phyloP scores from a whole-genome alignment of 116 monocot species.

The Dioscorea cayenensis region DNA sequence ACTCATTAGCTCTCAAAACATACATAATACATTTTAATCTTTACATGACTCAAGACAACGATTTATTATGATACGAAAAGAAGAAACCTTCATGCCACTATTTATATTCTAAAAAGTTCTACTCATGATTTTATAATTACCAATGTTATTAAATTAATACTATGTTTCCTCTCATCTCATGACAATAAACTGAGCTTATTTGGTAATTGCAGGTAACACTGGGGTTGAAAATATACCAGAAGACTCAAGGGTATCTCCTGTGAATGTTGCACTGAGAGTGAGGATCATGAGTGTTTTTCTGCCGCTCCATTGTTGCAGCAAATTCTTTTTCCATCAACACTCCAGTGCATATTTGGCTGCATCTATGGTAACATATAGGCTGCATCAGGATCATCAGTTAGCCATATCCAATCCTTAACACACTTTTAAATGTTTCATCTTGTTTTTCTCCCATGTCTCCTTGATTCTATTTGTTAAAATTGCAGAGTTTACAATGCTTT shows the following conservation, averaged over 20 bases:
- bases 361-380: slow-evolving; percentile 64
- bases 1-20: too few species aligned
- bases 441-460: not conserved
- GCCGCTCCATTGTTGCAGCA: slow-evolving; percentile 85
- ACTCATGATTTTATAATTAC: not conserved
- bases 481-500: too few species aligned
- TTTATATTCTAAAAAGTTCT: too few species aligned
- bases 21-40: too few species aligned
- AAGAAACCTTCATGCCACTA: too few species aligned
- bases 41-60: too few species aligned
- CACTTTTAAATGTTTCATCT: not conserved
- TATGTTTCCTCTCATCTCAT: not conserved
- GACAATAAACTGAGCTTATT: not conserved
- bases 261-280: slow-evolving; percentile 48
- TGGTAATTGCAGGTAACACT: slow-evolving; percentile 43
- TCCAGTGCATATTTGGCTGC: slow-evolving; percentile 98
- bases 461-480: too few species aligned
- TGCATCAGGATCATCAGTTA: not conserved
- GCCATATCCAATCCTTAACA: not conserved
- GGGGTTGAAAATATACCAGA: slow-evolving; percentile 50
- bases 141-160: not conserved
- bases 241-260: slow-evolving; percentile 64
- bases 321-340: slow-evolving; percentile 85
- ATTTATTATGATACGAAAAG: too few species aligned
- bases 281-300: slow-evolving; percentile 90